Evolutionary conservation across 202 grass and related monocot genomes (phyloP), one percentile per base, ranked within the genome.

Genomic region (Schoenoplectus triqueter): DNA sequence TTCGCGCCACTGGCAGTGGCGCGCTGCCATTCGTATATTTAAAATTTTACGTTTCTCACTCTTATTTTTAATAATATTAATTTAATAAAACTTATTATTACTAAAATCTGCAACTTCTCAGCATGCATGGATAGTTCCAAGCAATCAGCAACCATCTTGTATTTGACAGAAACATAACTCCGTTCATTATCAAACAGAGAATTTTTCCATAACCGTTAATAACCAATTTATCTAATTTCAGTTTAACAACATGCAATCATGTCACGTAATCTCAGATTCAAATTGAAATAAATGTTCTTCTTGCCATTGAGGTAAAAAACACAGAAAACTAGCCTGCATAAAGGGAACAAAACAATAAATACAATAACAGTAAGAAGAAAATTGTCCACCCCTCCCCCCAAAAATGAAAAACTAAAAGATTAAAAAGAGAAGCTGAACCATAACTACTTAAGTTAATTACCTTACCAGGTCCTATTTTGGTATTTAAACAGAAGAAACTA

Each of bases 401-500:
- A 41, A 70, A 13, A 70, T 1, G 21, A 45, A 70, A 70, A 6
- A 4, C 45, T 1, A 10, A 49, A 54, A 54, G 6, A 20, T 15
- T 6, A 67, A 52, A 75, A 75, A 20, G 2, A 15, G 0, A 2
- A 45, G 78, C 17, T 63, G 6, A 48, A 64, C 10, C 49, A 66
- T 81, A 14, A 45, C 41, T 64, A 11, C 19, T 40, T 46, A 5
- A 66, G 42, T 11, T 10, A 50, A 5, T 50, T 13, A 7, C 21
- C 17, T 56, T 57, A 57, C 3, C 11, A 73, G 7, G n/a, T 73
- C 56, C 20, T 49, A 49, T 49, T 45, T 57, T 57, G 40, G 51
- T 56, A 77, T 56, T 56, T 5, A 77, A 77, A 77, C 51, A 77
- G 73, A 76, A 76, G 20, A 57, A 76, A 56, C 70, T 73, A 81